A percentile compares a stretch with the other conserved stretches of the same genome.
phyloP scores from a whole-genome alignment of 805 yeast species.

The Teunomyces lycoperdinae region DNA sequence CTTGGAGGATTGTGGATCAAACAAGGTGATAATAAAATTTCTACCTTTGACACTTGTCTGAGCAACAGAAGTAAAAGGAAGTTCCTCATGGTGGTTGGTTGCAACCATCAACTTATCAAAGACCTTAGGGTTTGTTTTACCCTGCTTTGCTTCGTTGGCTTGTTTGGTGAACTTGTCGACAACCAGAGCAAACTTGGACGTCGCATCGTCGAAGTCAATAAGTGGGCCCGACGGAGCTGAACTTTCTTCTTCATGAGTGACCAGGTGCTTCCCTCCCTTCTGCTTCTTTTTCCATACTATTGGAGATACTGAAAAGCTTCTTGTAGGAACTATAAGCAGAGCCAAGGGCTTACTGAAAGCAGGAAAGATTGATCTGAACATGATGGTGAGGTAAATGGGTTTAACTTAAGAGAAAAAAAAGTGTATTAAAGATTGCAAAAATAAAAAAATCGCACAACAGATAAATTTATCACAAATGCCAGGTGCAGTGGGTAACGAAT shows the following conservation, averaged over 20 bases:
- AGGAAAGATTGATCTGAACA: background rate
- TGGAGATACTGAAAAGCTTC: background rate
- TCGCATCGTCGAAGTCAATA: conserved; percentile 37
- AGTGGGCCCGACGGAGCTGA: conserved; percentile 8
- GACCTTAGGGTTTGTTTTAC: conserved; percentile 62
- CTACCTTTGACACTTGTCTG: conserved; percentile 70
- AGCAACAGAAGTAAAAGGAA: conserved; percentile 62
- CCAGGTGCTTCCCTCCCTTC: conserved; percentile 9
- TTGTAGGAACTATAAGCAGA: background rate
- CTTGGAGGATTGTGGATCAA: conserved; percentile 75
- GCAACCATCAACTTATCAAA: conserved; percentile 60
- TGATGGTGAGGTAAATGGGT: background rate
- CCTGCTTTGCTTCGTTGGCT: conserved; percentile 63
- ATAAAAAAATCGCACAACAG: conserved; percentile 2
- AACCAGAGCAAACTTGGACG: conserved; percentile 44
- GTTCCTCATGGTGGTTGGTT: conserved; percentile 39
- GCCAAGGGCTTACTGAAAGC: background rate
- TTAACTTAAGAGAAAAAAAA: background rate
- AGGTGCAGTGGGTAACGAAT: background rate
- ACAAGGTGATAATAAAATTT: conserved; percentile 73
- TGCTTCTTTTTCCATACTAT: conserved; percentile 5
- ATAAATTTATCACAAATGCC: background rate
- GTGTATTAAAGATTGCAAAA: background rate
- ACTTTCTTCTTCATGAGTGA: conserved; percentile 9
- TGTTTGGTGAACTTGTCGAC: conserved; percentile 53